phyloP scores from a whole-genome alignment of 2,329 filamentous ascomycete species.

The Cryphonectria japonica region DNA sequence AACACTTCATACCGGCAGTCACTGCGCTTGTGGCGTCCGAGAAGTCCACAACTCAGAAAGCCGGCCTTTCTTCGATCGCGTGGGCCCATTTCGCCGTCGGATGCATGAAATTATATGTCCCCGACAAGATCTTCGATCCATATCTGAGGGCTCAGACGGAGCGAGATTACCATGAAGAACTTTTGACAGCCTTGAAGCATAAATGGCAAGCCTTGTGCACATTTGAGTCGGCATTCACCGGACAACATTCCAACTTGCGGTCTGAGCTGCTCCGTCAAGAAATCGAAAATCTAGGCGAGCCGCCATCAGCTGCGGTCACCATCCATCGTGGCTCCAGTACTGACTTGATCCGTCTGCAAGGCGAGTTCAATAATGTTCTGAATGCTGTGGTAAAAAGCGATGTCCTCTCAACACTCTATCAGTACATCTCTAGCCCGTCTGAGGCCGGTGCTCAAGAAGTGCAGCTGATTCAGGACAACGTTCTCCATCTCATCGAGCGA shows the following conservation, averaged over 20 bases:
- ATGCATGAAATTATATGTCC: conserved; percentile 79
- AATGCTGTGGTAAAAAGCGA: conserved; percentile 61
- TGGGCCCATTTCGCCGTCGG: conserved; percentile 79
- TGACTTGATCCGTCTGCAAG: conserved; percentile 73
- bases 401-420: conserved; percentile 44
- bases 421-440: conserved; percentile 38
- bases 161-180: conserved; percentile 58
- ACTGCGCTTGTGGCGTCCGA: conserved; percentile 47
- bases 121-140: conserved; percentile 85
- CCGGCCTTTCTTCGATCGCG: conserved; percentile 56
- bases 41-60: conserved; percentile 34
- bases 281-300: conserved; percentile 64
- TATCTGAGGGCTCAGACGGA: conserved; percentile 69
- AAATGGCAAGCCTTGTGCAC: conserved; percentile 63
- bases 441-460: conserved; percentile 48
- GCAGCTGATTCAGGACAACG: conserved; percentile 56
- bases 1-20: conserved; percentile 52
- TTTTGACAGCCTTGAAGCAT: conserved; percentile 57
- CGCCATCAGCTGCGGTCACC: conserved; percentile 64
- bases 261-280: conserved; percentile 66
- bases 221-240: conserved; percentile 71
- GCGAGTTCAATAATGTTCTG: conserved; percentile 79
- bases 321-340: conserved; percentile 74
- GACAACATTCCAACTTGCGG: conserved; percentile 69
- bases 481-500: conserved; percentile 71